These are phyloP conservation scores for Phaeosphaeriaceae sp. DNA, from an alignment of 2,329 filamentous ascomycete species.

Conservation along the genomic window DNA sequence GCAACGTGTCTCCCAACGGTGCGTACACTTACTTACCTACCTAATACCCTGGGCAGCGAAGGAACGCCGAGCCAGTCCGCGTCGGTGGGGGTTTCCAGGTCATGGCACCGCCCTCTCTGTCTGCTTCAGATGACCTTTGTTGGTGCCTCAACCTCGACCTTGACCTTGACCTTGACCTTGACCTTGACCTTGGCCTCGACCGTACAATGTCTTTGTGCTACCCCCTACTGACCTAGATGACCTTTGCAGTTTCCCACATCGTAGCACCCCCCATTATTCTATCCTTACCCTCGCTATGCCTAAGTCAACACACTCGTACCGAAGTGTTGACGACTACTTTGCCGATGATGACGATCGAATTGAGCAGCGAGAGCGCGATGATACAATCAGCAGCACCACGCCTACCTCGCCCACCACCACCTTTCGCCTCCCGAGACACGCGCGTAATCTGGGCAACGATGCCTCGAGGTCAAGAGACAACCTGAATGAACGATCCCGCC, in stretches of 20 bases:
- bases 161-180: constrained; percentile 2
- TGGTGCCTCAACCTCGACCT: constrained; percentile 15
- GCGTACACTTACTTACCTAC: constrained; percentile 1
- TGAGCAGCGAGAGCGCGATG: constrained; percentile 36
- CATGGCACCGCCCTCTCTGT: constrained; percentile 27
- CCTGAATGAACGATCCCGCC: constrained; percentile 55
- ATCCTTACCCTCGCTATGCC: constrained; percentile 34
- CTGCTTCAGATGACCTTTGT: constrained; percentile 33
- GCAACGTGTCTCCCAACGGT: constrained; percentile 4
- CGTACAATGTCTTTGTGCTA: constrained; percentile 13
- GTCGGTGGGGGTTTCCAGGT: constrained; percentile 14
- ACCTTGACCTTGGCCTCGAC: neutral
- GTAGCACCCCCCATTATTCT: neutral
- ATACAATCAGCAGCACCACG: constrained; percentile 43
- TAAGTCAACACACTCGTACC: constrained; percentile 45
- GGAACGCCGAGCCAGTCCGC: constrained; percentile 7
- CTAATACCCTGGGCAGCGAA: constrained; percentile 6
- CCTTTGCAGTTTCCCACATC: constrained; percentile 5
- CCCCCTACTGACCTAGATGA: constrained; percentile 16
- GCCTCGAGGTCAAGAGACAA: constrained; percentile 38
- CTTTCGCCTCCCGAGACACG: constrained; percentile 35
- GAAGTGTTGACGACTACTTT: constrained; percentile 42
- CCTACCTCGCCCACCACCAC: constrained; percentile 42
- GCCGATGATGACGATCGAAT: constrained; percentile 44
- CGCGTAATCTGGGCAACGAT: constrained; percentile 45